phyloP scores from a whole-genome alignment of 2,329 filamentous ascomycete genomes.

The Sporothrix protearum region DNA sequence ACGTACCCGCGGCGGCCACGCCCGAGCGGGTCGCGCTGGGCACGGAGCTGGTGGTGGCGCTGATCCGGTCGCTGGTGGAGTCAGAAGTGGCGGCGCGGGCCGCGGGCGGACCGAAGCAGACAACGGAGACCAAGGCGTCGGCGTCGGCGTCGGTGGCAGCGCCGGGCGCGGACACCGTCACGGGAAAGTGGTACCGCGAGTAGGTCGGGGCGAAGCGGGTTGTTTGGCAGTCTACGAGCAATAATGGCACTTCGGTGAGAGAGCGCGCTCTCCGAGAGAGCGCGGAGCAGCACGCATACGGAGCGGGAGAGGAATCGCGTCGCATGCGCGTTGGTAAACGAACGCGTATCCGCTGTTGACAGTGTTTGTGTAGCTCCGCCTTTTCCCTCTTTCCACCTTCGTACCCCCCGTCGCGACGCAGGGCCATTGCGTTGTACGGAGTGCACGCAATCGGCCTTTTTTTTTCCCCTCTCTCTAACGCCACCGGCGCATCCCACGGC shows the following conservation, averaged over 20 bases:
- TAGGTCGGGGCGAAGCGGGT: not conserved
- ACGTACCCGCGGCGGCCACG: conserved; percentile 62
- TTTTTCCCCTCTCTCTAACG: not conserved
- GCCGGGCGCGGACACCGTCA: conserved; percentile 6
- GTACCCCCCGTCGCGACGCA: too few species aligned
- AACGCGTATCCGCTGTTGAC: too few species aligned
- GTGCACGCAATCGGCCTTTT: not conserved
- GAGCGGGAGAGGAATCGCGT: not conserved
- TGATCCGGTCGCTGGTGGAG: conserved; percentile 57
- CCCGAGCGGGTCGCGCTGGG: conserved; percentile 48
- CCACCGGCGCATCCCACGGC: not conserved
- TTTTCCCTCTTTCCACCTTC: too few species aligned
- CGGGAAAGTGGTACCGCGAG: conserved; percentile 26
- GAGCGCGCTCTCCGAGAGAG: too few species aligned
- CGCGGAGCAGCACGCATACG: not conserved
- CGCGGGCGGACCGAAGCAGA: conserved; percentile 22
- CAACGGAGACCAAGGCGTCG: not conserved
- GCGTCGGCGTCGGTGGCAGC: not conserved
- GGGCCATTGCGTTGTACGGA: not conserved
- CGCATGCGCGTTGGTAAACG: not conserved
- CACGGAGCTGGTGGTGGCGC: conserved; percentile 49
- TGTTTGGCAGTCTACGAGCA: too few species aligned
- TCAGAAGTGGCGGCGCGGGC: conserved; percentile 38
- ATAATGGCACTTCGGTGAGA: not conserved
- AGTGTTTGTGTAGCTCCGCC: too few species aligned